Evolutionary conservation across 2,329 filamentous ascomycete species (phyloP), one percentile per base, ranked within the genome.

Genomic region (Aspergillus versicolor): DNA sequence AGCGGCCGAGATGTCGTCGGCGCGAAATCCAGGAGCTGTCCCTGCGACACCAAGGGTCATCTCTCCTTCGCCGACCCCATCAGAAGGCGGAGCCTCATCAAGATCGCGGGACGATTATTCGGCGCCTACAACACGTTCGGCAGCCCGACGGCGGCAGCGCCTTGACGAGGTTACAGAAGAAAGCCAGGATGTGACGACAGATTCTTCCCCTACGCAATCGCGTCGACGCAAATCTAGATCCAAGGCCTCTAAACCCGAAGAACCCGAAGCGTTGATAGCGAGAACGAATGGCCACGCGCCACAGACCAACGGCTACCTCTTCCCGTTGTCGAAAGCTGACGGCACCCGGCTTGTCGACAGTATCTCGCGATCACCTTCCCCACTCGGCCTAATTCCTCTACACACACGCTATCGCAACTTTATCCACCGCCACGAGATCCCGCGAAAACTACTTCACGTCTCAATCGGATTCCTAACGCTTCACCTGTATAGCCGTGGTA

Each of bases 341-440:
- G 86, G 88, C 61, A 90, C 89, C 79, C 95, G 91, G 90, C 85
- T 47, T 12, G 43, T 47, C 5, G 51, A 90, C 59, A 90, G 93
- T 70, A 84, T 97, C 72, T 96, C 91, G 67, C 85, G 94, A 61
- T 96, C 91, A 65, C 94, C 94, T 3, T 96, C 91, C 67, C 94
- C 94, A 9, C 82, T 97, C 4, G 94, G 94, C 8, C 82, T 97
- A 48, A 99, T 99, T 60, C 94, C 94, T 2, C 93, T 99, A 67
- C 94, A 99, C 74, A 83, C 90, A 59, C 89, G 94, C 71, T 99
- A 94, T 84, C 85, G 91, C 66, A 89, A 84, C 27, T 92, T 99
- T 70, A 90, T 96, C 61, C 94, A 99, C 82, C 92, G 91, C 68
- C 93, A 99, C 75, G 94, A 99, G 77, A 92, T 99, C 52, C 94